Base-by-base conservation (phyloP, 2,329 filamentous ascomycete species). In the Phialocephala subalpina region DNA sequence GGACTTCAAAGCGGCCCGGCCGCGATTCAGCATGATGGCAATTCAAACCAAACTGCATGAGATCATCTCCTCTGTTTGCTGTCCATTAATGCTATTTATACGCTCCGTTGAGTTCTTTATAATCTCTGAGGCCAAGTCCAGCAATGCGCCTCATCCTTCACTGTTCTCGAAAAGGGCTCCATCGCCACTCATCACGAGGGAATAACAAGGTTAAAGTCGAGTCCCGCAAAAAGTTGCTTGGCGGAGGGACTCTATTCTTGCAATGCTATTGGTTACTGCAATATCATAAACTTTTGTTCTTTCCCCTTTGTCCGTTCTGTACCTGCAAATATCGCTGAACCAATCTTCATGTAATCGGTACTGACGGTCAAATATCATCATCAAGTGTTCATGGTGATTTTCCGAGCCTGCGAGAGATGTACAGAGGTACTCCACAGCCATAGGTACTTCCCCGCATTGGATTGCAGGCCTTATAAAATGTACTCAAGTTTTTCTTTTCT, bases 361-460 rank as follows among this genome's bases (percentile, higher is more conserved):
- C 9, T 7, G 22, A 49, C 45, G 22, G 45, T 20, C 45, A 49
- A 49, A 49, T 49, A 42, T 5, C 4, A 49, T 29, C 25, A 29
- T 4, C 9, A 53, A 18, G 49, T 29, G 25, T 33, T 29, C 49
- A 14, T 53, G 49, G 16, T 33, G 22, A 53, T 53, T 1, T 7
- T 53, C 49, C 25, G 49, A 53, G 25, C 18, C 14, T 53, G 49
- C 27, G 49, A 18, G 27, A 27, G 11, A n/a, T 53, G 8, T 33
- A 14, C 12, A 29, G 25, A n/a, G 14, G 49, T 53, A 53, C 27
- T 53, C 49, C 27, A n/a, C 49, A 53, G 9, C 11, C 45, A 38
- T 25, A 33, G 25, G 35, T 18, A 12, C 38, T 58, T 65, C 63
- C 58, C 63, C 63, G 63, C 63, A 35, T 58, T 29, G 40, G 3